Evolutionary conservation across 2,329 filamentous ascomycete species (phyloP).

Genomic region (Alternaria sp.): DNA sequence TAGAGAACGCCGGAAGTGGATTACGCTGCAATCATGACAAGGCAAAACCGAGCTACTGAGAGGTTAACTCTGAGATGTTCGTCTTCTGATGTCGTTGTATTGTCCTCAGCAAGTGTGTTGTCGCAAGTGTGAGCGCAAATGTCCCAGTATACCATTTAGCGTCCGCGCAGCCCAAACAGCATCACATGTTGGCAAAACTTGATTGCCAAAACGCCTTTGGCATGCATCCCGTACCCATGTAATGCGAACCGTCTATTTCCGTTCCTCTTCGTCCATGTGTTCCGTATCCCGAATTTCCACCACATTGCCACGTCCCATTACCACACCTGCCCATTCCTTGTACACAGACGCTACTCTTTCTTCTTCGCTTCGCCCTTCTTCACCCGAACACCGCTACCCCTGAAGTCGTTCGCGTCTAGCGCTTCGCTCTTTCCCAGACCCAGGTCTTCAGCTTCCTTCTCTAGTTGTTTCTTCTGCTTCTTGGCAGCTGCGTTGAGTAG

Average conservation of each 20-base stretch:
- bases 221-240: conserved; percentile 2
- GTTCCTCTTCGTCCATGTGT: background rate
- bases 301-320: conserved; percentile 1
- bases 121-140: background rate
- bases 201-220: conserved; percentile 6
- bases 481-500: conserved; percentile 72
- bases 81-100: background rate
- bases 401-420: conserved; percentile 45
- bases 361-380: conserved; percentile 59
- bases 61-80: background rate
- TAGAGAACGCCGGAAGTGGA: background rate
- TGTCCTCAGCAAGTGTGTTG: background rate
- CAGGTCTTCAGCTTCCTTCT: conserved; percentile 58
- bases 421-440: conserved; percentile 42
- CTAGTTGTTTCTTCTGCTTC: conserved; percentile 70
- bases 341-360: conserved; percentile 23
- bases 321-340: background rate
- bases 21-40: background rate
- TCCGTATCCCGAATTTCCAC: background rate
- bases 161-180: conserved; percentile 20
- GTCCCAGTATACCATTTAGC: conserved; percentile 23
- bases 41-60: background rate
- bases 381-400: conserved; percentile 36
- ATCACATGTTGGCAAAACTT: conserved; percentile 10
- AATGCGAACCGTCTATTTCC: background rate